Evolutionary conservation across 2,329 filamentous ascomycete genomes (phyloP).

Genomic region (Penicillium sp.): DNA sequence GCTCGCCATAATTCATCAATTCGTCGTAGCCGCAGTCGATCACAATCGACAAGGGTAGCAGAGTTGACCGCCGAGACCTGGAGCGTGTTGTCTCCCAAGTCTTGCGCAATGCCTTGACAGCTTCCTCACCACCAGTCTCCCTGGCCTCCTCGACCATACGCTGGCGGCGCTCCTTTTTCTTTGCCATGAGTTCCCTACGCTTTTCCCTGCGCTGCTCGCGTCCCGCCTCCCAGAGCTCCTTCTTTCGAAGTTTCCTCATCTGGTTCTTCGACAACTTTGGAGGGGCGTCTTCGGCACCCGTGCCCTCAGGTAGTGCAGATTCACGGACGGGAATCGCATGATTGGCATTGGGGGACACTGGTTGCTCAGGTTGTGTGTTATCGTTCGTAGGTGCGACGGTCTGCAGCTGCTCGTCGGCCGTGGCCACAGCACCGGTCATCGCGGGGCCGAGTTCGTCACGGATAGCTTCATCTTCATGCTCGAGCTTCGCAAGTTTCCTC

Average conservation of each 20-base stretch:
- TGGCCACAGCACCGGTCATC: slow-evolving; percentile 37
- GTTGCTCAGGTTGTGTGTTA: slow-evolving; percentile 9
- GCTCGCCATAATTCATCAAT: slow-evolving; percentile 84
- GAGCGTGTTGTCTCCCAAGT: slow-evolving; percentile 30
- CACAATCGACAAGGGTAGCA: slow-evolving; percentile 77
- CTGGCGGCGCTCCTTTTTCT: slow-evolving; percentile 57
- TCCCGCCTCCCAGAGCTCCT: slow-evolving; percentile 74
- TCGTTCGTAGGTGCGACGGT: slow-evolving; percentile 14
- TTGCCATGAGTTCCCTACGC: slow-evolving; percentile 60
- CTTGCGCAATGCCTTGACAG: slow-evolving; percentile 34
- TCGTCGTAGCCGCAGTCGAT: slow-evolving; percentile 92
- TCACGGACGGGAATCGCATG: slow-evolving; percentile 4
- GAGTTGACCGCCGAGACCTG: slow-evolving; percentile 47
- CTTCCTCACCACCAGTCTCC: slow-evolving; percentile 30
- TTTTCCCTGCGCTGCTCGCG: slow-evolving; percentile 63
- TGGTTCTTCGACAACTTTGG: slow-evolving; percentile 77
- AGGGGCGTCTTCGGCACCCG: slow-evolving; percentile 11
- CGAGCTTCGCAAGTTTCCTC: slow-evolving; percentile 59
- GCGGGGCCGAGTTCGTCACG: slow-evolving; percentile 32
- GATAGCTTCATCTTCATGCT: slow-evolving; percentile 35
- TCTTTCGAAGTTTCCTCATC: slow-evolving; percentile 74
- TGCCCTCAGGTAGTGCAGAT: not conserved
- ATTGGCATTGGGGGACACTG: slow-evolving; percentile 9
- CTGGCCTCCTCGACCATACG: slow-evolving; percentile 41
- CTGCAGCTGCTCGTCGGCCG: slow-evolving; percentile 20